Evolutionary conservation across 1,284 basidiomycete genomes (phyloP).

Genomic region (Sphaerobolus stellatus): DNA sequence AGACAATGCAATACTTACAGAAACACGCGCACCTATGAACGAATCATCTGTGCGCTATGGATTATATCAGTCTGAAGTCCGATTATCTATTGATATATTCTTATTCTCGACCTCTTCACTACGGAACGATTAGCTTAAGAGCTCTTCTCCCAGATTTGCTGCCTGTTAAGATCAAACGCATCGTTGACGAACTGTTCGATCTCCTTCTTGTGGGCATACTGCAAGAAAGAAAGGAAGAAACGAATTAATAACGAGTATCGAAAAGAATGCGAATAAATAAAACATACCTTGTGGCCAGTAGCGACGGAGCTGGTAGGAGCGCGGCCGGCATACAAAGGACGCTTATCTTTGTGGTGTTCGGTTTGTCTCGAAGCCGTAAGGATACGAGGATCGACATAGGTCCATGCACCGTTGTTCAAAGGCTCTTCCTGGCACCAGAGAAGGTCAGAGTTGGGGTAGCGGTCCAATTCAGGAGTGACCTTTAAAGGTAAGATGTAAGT

Average conservation of each 20-base stretch:
- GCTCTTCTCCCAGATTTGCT: conserved; percentile 5
- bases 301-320: conserved; percentile 88
- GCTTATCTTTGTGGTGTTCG: conserved; percentile 87
- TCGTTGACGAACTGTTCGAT: conserved; percentile 68
- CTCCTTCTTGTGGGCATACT: conserved; percentile 83
- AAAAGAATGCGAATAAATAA: conserved; percentile 1
- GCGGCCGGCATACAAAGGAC: conserved; percentile 83
- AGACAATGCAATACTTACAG: no score
- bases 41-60: no score
- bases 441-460: conserved; percentile 92
- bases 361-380: conserved; percentile 82
- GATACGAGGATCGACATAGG: conserved; percentile 87
- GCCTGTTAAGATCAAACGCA: conserved; percentile 43
- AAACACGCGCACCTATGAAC: no score
- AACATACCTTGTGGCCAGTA: conserved; percentile 79
- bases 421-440: conserved; percentile 95
- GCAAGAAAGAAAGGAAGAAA: no score
- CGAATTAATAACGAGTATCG: background rate
- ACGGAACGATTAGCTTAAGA: no score
- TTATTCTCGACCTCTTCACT: no score
- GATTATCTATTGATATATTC: no score
- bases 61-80: no score
- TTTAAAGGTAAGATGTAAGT: conserved; percentile 27
- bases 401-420: conserved; percentile 92
- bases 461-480: conserved; percentile 88